These are phyloP conservation scores for Monosporascus sp. DNA, from an alignment of 2,329 filamentous ascomycete genomes.

Conservation along the genomic window DNA sequence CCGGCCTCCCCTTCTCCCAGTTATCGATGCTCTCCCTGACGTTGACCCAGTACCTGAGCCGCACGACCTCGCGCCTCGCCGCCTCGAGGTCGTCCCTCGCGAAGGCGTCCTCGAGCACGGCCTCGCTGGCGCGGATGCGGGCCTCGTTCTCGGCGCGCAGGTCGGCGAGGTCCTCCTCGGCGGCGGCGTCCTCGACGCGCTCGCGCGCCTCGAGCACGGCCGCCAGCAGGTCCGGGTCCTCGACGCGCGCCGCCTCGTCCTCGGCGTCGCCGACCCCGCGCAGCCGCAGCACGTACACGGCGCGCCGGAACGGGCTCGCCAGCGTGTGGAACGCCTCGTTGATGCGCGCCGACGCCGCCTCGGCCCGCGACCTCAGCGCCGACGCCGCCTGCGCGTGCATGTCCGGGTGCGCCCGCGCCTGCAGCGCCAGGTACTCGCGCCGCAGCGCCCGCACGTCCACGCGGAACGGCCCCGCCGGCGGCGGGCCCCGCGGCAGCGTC, in stretches of 20 bases:
- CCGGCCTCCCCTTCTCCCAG: constrained; percentile 73
- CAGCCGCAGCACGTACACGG: constrained; percentile 76
- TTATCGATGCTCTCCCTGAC: constrained; percentile 72
- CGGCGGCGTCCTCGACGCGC: constrained; percentile 63
- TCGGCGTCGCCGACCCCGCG: constrained; percentile 71
- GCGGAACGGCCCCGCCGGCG: constrained; percentile 69
- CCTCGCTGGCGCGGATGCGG: constrained; percentile 60
- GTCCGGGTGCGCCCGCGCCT: constrained; percentile 73
- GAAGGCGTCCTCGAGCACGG: constrained; percentile 59
- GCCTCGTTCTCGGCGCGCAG: constrained; percentile 62
- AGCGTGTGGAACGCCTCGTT: constrained; percentile 92
- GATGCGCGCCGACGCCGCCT: constrained; percentile 74
- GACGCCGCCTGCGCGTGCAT: constrained; percentile 51
- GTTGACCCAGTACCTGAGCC: constrained; percentile 85
- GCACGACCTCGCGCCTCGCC: constrained; percentile 68
- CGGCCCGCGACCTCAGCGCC: constrained; percentile 53
- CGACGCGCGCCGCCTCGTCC: constrained; percentile 69
- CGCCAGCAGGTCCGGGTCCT: constrained; percentile 65
- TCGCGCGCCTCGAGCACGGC: constrained; percentile 76
- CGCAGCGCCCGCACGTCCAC: constrained; percentile 67
- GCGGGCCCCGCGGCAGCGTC: constrained; percentile 71
- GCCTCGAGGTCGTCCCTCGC: constrained; percentile 55
- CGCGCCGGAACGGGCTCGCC: constrained; percentile 67
- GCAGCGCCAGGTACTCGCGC: constrained; percentile 79
- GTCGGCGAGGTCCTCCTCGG: constrained; percentile 56